Evolutionary conservation across 106 monocot species (phyloP).

Genomic region (Dioscorea alata): DNA sequence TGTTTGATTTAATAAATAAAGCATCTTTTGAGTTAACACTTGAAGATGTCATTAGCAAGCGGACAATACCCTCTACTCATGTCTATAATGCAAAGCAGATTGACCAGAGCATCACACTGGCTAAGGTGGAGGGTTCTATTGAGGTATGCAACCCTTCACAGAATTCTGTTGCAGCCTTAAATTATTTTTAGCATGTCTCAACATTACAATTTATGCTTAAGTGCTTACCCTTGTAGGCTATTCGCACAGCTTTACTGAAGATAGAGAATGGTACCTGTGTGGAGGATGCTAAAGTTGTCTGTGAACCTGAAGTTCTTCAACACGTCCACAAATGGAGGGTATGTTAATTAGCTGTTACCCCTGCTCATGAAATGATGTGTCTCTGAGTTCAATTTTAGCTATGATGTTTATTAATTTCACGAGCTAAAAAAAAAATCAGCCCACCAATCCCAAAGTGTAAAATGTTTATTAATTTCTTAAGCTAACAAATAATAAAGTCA

Average conservation of each 20-base stretch:
- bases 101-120: constrained; percentile 59
- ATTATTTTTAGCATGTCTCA: too few relatives aligned
- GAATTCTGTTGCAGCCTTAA: not conserved
- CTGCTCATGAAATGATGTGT: too few relatives aligned
- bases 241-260: constrained; percentile 61
- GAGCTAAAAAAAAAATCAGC: too few relatives aligned
- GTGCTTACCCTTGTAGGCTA: constrained; percentile 43
- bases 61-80: constrained; percentile 51
- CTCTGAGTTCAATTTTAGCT: too few relatives aligned
- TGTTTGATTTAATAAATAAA: constrained; percentile 33
- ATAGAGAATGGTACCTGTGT: constrained; percentile 49
- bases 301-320: constrained; percentile 73
- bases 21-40: constrained; percentile 34
- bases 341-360: not conserved
- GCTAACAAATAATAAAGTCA: too few relatives aligned
- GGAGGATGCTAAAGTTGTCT: constrained; percentile 88
- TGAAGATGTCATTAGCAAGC: constrained; percentile 35
- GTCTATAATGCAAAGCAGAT: constrained; percentile 27
- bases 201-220: not conserved
- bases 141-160: constrained; percentile 40
- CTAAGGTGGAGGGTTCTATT: constrained; percentile 71
- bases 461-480: too few relatives aligned
- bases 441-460: too few relatives aligned
- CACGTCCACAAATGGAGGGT: constrained; percentile 74
- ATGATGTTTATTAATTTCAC: too few relatives aligned